Evolutionary conservation across 192 early-diverging fungal genomes (phyloP).

Genomic region (Coemansia sp.): DNA sequence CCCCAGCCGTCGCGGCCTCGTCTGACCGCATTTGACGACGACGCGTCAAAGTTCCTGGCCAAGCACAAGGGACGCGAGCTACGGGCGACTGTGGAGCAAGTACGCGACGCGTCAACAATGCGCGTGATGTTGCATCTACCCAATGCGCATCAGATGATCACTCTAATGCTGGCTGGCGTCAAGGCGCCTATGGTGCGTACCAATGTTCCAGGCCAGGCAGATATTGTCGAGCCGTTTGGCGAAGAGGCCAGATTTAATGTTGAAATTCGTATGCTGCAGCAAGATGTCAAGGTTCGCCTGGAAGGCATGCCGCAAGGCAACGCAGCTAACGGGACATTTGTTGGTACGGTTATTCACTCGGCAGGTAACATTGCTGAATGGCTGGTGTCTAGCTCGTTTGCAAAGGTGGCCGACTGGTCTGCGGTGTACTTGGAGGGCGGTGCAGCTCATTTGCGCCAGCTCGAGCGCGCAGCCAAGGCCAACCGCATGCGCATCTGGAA

Average conservation of each 20-base stretch:
- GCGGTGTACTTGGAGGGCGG: slow-evolving; percentile 64
- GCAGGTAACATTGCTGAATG: slow-evolving; percentile 91
- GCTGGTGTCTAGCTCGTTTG: slow-evolving; percentile 75
- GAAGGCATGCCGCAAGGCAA: slow-evolving; percentile 67
- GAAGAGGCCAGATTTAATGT: slow-evolving; percentile 94
- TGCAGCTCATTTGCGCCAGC: slow-evolving; percentile 61
- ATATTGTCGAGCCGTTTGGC: slow-evolving; percentile 82
- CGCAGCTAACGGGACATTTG: slow-evolving; percentile 61
- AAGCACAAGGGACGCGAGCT: slow-evolving; percentile 78
- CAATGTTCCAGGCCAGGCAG: slow-evolving; percentile 64
- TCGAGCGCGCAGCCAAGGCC: slow-evolving; percentile 78
- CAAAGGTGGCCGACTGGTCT: slow-evolving; percentile 86
- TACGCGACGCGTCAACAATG: slow-evolving; percentile 87
- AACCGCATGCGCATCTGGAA: slow-evolving; percentile 86
- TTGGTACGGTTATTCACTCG: slow-evolving; percentile 75
- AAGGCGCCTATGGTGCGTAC: slow-evolving; percentile 80
- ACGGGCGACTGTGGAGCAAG: slow-evolving; percentile 86
- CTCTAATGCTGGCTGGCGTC: slow-evolving; percentile 73
- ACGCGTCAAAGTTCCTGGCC: slow-evolving; percentile 70
- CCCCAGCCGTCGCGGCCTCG: slow-evolving; percentile 46
- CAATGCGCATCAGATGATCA: slow-evolving; percentile 73
- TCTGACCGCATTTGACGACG: slow-evolving; percentile 57
- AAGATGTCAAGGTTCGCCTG: slow-evolving; percentile 80
- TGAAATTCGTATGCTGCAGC: slow-evolving; percentile 85
- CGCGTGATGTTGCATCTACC: slow-evolving; percentile 69